Base-by-base conservation (phyloP, 495 filamentous ascomycete genomes). In the Aspergillus incahuasiensis region DNA sequence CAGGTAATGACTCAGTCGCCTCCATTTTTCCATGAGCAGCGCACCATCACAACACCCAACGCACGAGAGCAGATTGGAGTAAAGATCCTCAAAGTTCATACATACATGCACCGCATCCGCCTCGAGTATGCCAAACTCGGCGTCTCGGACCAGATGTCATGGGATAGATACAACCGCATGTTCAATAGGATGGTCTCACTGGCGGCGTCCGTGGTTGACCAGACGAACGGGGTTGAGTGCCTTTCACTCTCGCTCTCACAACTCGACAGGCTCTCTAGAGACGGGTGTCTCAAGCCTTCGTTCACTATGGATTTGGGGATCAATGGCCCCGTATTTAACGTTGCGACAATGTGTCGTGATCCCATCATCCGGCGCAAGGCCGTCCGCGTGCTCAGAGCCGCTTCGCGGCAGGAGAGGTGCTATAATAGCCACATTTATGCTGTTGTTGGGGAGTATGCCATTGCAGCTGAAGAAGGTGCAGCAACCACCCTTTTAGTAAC, bases 381-480 rank as follows among this genome's bases (percentile, higher is more conserved):
- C 6, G 80, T 87, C 41, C 65, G 71, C 48, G 61, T 86, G 9
- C 68, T 87, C 25, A 67, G 71, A 35, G 74, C 72, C 20, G 73
- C 76, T 42, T 76, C 78, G 4, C 68, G 83, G 30, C 74, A 83
- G 58, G 85, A 87, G 68, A 84, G 80, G 16, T 77, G 86, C 59
- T 86, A 79, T 79, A 81, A 87, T 63, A 85, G 82, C 58, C 66
- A 78, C 55, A 64, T 82, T 34, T 74, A 76, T 19, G 81, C 80
- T 6, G 69, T 70, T 1, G 77, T 84, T 55, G 79, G 74, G 9
- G 73, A 77, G 55, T 78, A 78, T 68, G 67, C 85, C 55, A 74
- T 82, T 54, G 68, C 70, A 9, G 69, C 83, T 20, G 84, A 88
- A 58, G 85, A 88, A 15, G 38, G 5, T 15, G 38, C 38, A 41